Evolutionary conservation across 2,329 filamentous ascomycete species (phyloP), one percentile per base, ranked within the genome.

Genomic region (Atkinsonella hypoxylon): DNA sequence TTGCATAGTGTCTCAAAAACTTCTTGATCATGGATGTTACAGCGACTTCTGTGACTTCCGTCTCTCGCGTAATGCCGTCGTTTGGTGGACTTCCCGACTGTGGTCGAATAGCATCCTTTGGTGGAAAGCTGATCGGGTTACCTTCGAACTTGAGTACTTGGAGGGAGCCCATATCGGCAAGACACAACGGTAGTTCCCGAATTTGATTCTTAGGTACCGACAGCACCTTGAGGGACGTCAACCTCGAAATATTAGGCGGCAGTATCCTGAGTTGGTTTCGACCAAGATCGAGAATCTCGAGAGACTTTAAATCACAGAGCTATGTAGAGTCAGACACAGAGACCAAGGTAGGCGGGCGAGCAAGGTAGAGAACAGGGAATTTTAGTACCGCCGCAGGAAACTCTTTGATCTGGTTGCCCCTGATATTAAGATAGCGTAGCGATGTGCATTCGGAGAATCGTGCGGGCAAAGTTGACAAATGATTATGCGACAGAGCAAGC

Each of bases 221-320:
- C 50, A 97, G 74, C 15, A 96, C 90, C 62, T 95, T 94, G 56
- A 97, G 72, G 1, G 88, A 95, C 5, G 83, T 83, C 60, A 97
- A 74, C 61, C 83, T 88, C 53, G 79, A 80, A 54, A 96, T 87
- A 49, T 90, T 85, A 45, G 83, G 79, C 0, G 91, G 89, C 2
- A 97, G 76, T 10, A 78, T 72, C 45, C 78, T 79, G 54, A 97
- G 82, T 64, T 85, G 88, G 64, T 97, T 97, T 59, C 87, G 81
- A 64, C 89, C 90, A 50, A 97, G 77, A 68, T 97, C 91, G 54
- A 97, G 78, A 53, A 96, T 95, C 68, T 97, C 90, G 50, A 97
- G 78, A 34, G 89, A 86, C 48, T 81, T 83, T 54, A 97, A 76
- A 65, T 89, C 83, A 64, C 91, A 90, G 52, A 97, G 79, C 89